phyloP scores from a whole-genome alignment of 257 asterid genomes.

The Nicotiana otophora region DNA sequence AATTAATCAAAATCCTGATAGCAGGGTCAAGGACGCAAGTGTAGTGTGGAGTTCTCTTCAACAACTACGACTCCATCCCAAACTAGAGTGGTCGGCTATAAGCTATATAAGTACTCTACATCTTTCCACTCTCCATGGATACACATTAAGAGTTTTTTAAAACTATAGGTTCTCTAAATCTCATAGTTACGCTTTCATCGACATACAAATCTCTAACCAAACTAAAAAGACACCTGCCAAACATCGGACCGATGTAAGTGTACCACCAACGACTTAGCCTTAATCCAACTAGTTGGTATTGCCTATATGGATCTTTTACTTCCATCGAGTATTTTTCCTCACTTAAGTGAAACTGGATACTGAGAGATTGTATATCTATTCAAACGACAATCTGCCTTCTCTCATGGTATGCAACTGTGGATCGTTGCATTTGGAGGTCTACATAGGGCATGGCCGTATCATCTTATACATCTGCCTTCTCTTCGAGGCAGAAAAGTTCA shows the following conservation, averaged over 20 bases:
- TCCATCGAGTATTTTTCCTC: not conserved
- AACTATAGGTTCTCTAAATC: not conserved
- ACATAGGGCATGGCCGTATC: not conserved
- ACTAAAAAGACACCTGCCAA: not conserved
- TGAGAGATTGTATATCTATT: not conserved
- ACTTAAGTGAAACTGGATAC: not conserved
- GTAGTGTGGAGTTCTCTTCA: not conserved
- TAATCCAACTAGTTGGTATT: not conserved
- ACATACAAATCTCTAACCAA: not conserved
- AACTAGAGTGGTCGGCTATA: not conserved
- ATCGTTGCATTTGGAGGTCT: not conserved
- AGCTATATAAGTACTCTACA: not conserved
- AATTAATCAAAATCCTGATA: not conserved
- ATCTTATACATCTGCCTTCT: not conserved
- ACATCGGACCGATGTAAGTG: not conserved
- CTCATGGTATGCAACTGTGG: too few relatives aligned
- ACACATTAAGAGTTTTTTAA: not conserved
- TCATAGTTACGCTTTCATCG: not conserved
- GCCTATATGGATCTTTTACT: not conserved
- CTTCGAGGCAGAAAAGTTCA: not conserved
- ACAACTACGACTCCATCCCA: not conserved
- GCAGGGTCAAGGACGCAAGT: not conserved
- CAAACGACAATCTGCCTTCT: too few relatives aligned
- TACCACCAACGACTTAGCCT: not conserved
- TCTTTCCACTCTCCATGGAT: not conserved